Evolutionary conservation across 2,329 filamentous ascomycete species (phyloP).

Genomic region (Seiridium cupressi): DNA sequence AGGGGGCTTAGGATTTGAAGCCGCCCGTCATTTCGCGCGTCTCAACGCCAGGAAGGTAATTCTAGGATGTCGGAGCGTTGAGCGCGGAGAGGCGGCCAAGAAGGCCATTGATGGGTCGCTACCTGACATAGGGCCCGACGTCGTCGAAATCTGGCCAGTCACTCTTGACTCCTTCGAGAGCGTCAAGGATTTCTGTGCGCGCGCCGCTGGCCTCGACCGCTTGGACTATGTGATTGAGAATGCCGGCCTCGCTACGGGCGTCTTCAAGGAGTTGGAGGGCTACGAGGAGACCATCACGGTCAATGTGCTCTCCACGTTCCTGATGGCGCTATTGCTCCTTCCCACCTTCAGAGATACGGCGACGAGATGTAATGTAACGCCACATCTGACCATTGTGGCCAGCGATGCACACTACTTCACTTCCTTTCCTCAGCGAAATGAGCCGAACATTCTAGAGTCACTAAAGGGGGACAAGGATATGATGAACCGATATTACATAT

Average conservation of each 20-base stretch:
- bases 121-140: not conserved
- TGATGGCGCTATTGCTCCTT: constrained; percentile 40
- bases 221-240: constrained; percentile 8
- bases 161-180: constrained; percentile 8
- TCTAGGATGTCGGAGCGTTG: not conserved
- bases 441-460: constrained; percentile 28
- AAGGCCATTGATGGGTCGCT: not conserved
- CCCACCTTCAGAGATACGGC: constrained; percentile 37
- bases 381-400: constrained; percentile 35
- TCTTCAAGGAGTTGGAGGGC: not conserved
- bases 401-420: constrained; percentile 33
- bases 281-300: constrained; percentile 31
- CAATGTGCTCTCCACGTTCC: constrained; percentile 44
- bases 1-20: constrained; percentile 15
- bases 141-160: constrained; percentile 6
- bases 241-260: not conserved
- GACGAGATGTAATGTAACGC: constrained; percentile 25
- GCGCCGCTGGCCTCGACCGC: not conserved
- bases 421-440: constrained; percentile 29
- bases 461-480: constrained; percentile 25
- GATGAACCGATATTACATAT: constrained; percentile 31
- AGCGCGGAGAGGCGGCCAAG: constrained; percentile 1
- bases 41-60: constrained; percentile 2
- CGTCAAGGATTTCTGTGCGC: constrained; percentile 6
- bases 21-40: not conserved